These are phyloP conservation scores for Citeromyces hawaiiensis DNA, from an alignment of 1,139 yeast species.

Conservation along the genomic window DNA sequence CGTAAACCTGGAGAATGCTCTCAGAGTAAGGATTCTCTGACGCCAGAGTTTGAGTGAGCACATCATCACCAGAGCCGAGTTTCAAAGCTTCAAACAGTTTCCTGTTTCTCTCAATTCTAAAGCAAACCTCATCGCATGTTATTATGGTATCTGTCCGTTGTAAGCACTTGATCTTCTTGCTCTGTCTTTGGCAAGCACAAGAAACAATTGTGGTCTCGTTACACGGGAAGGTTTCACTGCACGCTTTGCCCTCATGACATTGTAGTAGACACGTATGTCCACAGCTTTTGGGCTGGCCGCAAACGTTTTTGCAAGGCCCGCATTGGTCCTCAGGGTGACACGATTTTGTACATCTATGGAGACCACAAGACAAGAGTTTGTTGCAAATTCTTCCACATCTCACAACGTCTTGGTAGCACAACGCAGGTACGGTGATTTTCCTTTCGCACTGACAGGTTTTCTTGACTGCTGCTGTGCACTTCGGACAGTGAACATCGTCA, in stretches of 20 bases:
- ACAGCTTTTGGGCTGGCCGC: too few species aligned
- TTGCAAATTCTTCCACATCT: slow-evolving; percentile 66
- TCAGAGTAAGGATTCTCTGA: background rate
- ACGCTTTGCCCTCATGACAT: slow-evolving; percentile 11
- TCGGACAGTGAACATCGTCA: slow-evolving; percentile 52
- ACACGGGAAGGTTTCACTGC: slow-evolving; percentile 28
- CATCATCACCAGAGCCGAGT: slow-evolving; percentile 11
- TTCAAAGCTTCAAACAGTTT: slow-evolving; percentile 47
- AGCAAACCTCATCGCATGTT: slow-evolving; percentile 54
- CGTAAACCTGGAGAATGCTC: background rate
- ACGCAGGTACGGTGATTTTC: slow-evolving; percentile 38
- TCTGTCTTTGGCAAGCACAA: slow-evolving; percentile 49
- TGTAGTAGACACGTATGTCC: slow-evolving; percentile 5
- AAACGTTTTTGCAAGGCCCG: too few species aligned
- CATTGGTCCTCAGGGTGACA: slow-evolving; percentile 23
- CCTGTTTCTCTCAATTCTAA: slow-evolving; percentile 34
- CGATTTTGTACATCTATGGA: slow-evolving; percentile 49
- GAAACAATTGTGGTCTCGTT: slow-evolving; percentile 25
- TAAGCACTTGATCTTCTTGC: slow-evolving; percentile 26
- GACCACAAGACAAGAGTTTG: slow-evolving; percentile 43
- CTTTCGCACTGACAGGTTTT: slow-evolving; percentile 66
- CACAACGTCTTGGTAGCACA: slow-evolving; percentile 57
- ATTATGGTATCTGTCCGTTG: slow-evolving; percentile 18
- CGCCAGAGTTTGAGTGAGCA: background rate
- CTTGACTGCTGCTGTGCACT: slow-evolving; percentile 56